Evolutionary conservation across 2,329 filamentous ascomycete species (phyloP).

Genomic region (Neonectria hederae): DNA sequence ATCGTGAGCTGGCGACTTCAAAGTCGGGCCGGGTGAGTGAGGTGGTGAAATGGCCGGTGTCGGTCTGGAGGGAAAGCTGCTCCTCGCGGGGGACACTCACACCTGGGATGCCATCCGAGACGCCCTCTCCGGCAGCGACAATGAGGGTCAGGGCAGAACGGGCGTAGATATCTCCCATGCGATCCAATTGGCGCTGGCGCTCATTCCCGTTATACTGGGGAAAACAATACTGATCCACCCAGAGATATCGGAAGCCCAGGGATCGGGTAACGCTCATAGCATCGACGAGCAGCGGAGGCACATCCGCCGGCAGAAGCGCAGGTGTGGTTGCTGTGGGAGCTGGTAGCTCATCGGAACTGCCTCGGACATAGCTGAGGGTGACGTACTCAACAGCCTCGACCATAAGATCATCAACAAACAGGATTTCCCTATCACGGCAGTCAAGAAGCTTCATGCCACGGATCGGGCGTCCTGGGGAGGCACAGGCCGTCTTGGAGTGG

Average conservation of each 20-base stretch:
- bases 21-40: slow-evolving; percentile 48
- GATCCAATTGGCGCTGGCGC: slow-evolving; percentile 42
- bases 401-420: slow-evolving; percentile 43
- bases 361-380: slow-evolving; percentile 50
- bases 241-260: slow-evolving; percentile 50
- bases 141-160: slow-evolving; percentile 48
- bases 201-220: slow-evolving; percentile 41
- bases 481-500: slow-evolving; percentile 41
- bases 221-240: slow-evolving; percentile 51
- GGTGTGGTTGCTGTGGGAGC: slow-evolving; percentile 22
- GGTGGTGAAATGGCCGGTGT: slow-evolving; percentile 48
- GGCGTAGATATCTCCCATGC: slow-evolving; percentile 48
- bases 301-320: slow-evolving; percentile 34
- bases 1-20: slow-evolving; percentile 48
- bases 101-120: slow-evolving; percentile 47
- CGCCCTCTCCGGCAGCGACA: slow-evolving; percentile 46
- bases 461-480: slow-evolving; percentile 29
- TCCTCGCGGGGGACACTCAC: slow-evolving; percentile 46
- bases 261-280: slow-evolving; percentile 45
- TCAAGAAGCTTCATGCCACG: slow-evolving; percentile 48
- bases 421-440: slow-evolving; percentile 41
- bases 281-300: slow-evolving; percentile 47
- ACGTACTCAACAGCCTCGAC: slow-evolving; percentile 42
- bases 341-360: slow-evolving; percentile 33
- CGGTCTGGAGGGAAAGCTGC: slow-evolving; percentile 48